Evolutionary conservation across 1,284 basidiomycete species (phyloP), one percentile per base, ranked within the genome.

Genomic region (Microstroma glucosiphilum): DNA sequence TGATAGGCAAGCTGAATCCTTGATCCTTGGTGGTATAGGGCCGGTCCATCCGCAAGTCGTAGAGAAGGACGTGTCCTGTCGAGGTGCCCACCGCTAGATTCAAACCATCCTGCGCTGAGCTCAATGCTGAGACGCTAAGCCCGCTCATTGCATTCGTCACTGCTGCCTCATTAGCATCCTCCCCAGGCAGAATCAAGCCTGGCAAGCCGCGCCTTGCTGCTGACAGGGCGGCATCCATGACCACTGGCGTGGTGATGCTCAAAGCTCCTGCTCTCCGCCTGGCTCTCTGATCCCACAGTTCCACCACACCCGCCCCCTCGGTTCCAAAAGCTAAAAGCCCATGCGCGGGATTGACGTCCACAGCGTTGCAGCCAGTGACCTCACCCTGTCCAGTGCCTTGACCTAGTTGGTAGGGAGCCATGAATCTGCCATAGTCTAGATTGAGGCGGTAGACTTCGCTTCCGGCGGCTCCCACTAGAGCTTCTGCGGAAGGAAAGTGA

Each of bases 281-380:
- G 49, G 90, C 90, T 51, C 94, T 85, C 0, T 89, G 90, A 81
- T 98, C 96, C 92, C 93, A 98, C 75, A 99, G 91, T 78, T 97
- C 92, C 51, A 93, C 89, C 0, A 88, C 87, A 9, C 91, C 90
- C 63, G 85, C 85, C 49, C 72, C 72, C 65, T 94, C 91, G 0
- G 90, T 82, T 6, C 93, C 96, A 72, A 98, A 92, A 17, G 87
- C 87, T 71, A 92, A 85, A 0, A 98, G 83, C 21, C 94, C 91
- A 78, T 98, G 94, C 0, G 89, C 89, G 1, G 91, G 88, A 78
- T 98, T 98, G 71, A 98, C 86, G 79, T 99, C 92, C 60, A 97
- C 85, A 13, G 86, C 85, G 75, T 97, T 97, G 62, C 96, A 90
- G 37, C 94, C 96, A 1, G 84, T 82, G 12, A 85, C 82, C 15